These are phyloP conservation scores for Pinus taeda DNA, from an alignment of 75 land plant genomes.

Conservation along the genomic window DNA sequence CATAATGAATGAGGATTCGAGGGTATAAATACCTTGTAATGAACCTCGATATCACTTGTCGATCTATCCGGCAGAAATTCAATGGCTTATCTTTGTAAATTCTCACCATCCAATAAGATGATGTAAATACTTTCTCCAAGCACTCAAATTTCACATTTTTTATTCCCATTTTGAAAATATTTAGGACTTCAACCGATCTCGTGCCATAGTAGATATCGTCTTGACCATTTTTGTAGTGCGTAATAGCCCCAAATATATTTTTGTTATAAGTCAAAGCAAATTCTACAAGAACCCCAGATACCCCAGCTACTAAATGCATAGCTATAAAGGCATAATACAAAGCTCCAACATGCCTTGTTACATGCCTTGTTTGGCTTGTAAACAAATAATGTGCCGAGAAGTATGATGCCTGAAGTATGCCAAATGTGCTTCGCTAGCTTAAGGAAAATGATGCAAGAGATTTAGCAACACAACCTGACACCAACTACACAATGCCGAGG, in stretches of 20 bases:
- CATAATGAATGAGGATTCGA: no score
- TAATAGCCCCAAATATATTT: conserved; percentile 97
- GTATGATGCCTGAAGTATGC: conserved; percentile 86
- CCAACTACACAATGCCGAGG: conserved; percentile 88
- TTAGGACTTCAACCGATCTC: no score
- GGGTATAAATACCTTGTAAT: no score
- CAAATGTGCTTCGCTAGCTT: conserved; percentile 94
- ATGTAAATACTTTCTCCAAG: no score
- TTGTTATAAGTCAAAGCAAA: conserved; percentile 94
- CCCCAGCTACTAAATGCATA: conserved; percentile 95
- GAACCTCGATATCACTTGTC: no score
- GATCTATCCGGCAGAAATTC: no score
- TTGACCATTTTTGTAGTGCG: conserved; percentile 99
- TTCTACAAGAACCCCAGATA: conserved; percentile 89
- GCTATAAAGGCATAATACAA: conserved; percentile 94
- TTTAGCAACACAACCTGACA: conserved; percentile 89
- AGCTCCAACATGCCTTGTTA: conserved; percentile 99
- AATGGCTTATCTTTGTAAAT: no score
- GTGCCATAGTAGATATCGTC: conserved; percentile 95
- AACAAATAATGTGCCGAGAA: conserved; percentile 92
- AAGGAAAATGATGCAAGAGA: conserved; percentile 72
- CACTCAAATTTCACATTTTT: no score
- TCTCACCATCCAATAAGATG: no score
- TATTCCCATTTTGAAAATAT: no score
- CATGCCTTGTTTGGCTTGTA: conserved; percentile 99